Evolutionary conservation across 495 filamentous ascomycete genomes (phyloP).

Genomic region (Neurospora terricola): DNA sequence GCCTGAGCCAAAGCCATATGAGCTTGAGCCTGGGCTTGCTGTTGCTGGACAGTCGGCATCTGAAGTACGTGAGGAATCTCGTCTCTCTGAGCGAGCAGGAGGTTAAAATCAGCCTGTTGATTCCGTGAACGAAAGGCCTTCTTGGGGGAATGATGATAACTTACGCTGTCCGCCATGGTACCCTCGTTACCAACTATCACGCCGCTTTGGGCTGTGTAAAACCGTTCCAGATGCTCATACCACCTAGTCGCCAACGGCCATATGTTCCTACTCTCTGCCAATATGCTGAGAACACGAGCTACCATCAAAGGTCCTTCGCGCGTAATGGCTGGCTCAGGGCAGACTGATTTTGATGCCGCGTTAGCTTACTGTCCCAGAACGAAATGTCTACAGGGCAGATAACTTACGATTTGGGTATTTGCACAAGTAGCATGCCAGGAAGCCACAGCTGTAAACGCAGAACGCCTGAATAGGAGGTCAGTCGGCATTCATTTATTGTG

Average conservation of each 20-base stretch:
- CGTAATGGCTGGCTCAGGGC: conserved; percentile 22
- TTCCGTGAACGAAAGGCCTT: neutral
- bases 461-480: conserved; percentile 26
- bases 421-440: conserved; percentile 36
- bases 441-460: conserved; percentile 41
- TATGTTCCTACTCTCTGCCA: conserved; percentile 30
- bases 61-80: conserved; percentile 25
- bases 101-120: neutral
- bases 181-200: conserved; percentile 24
- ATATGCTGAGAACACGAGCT: conserved; percentile 26
- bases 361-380: neutral
- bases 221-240: conserved; percentile 33
- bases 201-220: conserved; percentile 26
- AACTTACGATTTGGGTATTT: conserved; percentile 35
- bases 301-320: conserved; percentile 30
- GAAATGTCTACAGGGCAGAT: neutral
- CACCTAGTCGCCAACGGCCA: conserved; percentile 38
- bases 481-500: neutral
- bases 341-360: conserved; percentile 15
- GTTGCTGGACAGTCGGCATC: conserved; percentile 2
- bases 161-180: conserved; percentile 39
- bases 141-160: conserved; percentile 1
- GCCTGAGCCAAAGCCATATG: neutral
- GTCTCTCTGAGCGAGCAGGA: conserved; percentile 11
- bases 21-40: conserved; percentile 3